These are phyloP conservation scores for Botrytis byssoidea DNA, from an alignment of 2,329 filamentous ascomycete species.

Conservation along the genomic window DNA sequence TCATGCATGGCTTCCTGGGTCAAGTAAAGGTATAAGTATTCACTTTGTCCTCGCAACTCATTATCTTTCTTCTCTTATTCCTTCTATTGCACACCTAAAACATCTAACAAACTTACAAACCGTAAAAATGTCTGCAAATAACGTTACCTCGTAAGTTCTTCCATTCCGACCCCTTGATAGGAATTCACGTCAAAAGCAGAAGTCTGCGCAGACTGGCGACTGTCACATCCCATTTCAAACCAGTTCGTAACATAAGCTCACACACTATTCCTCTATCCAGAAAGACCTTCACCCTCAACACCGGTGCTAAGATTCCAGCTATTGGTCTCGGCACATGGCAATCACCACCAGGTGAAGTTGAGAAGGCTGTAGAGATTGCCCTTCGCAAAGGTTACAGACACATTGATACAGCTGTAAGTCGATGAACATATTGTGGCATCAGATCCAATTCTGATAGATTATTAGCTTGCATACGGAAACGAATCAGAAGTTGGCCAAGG, in stretches of 20 bases:
- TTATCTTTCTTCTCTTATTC: background rate
- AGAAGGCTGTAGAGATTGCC: constrained; percentile 68
- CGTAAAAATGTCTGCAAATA: constrained; percentile 36
- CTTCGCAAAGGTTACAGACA: constrained; percentile 69
- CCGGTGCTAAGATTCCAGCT: constrained; percentile 74
- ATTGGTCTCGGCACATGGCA: constrained; percentile 80
- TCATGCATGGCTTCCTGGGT: background rate
- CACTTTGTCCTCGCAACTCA: background rate
- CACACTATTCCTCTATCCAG: constrained; percentile 28
- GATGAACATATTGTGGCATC: constrained; percentile 24
- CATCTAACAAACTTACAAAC: background rate
- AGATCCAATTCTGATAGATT: constrained; percentile 11
- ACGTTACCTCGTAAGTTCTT: constrained; percentile 33
- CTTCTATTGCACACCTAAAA: background rate
- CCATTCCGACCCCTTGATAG: constrained; percentile 10
- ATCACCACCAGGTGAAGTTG: constrained; percentile 64
- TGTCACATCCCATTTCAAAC: constrained; percentile 16
- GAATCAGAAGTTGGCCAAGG: constrained; percentile 66
- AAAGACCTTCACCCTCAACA: constrained; percentile 68
- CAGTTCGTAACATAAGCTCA: constrained; percentile 27
- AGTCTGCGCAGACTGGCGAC: constrained; percentile 21
- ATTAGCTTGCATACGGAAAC: constrained; percentile 68
- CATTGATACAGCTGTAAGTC: constrained; percentile 57
- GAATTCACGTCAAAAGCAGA: constrained; percentile 25
- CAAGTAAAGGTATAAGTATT: constrained; percentile 18